Evolutionary conservation across 2,329 filamentous ascomycete species (phyloP).

Genomic region (Celoporthe dispersa): DNA sequence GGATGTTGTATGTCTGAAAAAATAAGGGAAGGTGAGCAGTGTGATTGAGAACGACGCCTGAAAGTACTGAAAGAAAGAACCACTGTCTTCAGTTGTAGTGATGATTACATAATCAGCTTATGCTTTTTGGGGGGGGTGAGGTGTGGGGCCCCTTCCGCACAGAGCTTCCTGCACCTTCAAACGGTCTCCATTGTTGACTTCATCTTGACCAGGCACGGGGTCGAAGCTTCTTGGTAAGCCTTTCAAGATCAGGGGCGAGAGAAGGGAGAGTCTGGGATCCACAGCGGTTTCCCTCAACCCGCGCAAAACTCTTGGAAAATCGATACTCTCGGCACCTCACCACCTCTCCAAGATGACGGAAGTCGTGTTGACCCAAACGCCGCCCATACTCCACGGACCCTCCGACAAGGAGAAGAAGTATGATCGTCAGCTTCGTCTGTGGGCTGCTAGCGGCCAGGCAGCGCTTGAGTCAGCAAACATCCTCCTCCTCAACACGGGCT

Average conservation of each 20-base stretch:
- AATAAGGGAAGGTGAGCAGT: neutral
- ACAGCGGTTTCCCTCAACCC: neutral
- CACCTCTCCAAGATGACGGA: conserved; percentile 46
- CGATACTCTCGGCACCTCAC: neutral
- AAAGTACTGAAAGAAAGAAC: neutral
- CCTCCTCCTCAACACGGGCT: conserved; percentile 84
- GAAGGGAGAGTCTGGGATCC: neutral
- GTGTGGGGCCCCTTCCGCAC: conserved; percentile 10
- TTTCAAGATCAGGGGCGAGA: neutral
- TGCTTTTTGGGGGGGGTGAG: neutral
- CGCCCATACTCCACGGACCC: conserved; percentile 55
- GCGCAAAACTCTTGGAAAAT: neutral
- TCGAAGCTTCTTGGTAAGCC: neutral
- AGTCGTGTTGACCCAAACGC: conserved; percentile 49
- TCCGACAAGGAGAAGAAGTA: conserved; percentile 77
- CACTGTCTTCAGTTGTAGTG: neutral
- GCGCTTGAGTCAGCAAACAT: conserved; percentile 90
- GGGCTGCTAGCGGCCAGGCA: conserved; percentile 90
- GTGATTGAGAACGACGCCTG: neutral
- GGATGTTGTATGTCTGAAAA: neutral
- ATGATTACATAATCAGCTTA: conserved; percentile 10
- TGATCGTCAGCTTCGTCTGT: conserved; percentile 91
- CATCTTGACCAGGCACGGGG: neutral
- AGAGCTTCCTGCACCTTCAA: conserved; percentile 21
- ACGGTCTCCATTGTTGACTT: conserved; percentile 15